phyloP scores from a whole-genome alignment of 129 eudicot genomes.

The Erigeron canadensis region DNA sequence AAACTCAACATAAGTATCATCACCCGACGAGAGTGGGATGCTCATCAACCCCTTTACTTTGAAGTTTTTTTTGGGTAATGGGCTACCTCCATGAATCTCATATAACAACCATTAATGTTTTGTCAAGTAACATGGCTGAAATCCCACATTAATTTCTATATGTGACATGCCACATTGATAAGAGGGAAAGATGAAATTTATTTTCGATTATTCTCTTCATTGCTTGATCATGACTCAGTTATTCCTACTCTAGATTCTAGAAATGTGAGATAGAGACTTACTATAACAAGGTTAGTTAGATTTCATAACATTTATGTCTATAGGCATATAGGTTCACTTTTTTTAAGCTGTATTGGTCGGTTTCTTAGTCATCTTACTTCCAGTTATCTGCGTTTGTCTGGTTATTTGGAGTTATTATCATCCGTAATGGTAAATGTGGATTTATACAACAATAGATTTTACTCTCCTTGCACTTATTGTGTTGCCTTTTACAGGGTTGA shows the following conservation, averaged over 20 bases:
- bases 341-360: not conserved
- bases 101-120: no score
- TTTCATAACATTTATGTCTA: not conserved
- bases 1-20: no score
- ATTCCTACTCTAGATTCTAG: not conserved
- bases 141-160: no score
- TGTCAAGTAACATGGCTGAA: no score
- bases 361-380: constrained; percentile 4
- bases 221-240: not conserved
- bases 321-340: not conserved
- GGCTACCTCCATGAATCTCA: no score
- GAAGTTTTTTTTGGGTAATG: no score
- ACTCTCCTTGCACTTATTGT: constrained; percentile 3
- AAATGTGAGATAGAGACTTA: not conserved
- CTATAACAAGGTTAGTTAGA: not conserved
- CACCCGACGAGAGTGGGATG: not conserved
- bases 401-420: not conserved
- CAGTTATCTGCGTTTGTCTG: not conserved
- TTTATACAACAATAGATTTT: not conserved
- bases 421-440: constrained; percentile 2
- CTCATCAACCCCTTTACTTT: not conserved
- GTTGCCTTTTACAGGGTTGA: constrained; percentile 47
- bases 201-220: not conserved
- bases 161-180: no score
- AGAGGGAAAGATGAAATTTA: not conserved